Base-by-base conservation (phyloP, 768 basidiomycete species). In the Boletus eberwhitei region DNA sequence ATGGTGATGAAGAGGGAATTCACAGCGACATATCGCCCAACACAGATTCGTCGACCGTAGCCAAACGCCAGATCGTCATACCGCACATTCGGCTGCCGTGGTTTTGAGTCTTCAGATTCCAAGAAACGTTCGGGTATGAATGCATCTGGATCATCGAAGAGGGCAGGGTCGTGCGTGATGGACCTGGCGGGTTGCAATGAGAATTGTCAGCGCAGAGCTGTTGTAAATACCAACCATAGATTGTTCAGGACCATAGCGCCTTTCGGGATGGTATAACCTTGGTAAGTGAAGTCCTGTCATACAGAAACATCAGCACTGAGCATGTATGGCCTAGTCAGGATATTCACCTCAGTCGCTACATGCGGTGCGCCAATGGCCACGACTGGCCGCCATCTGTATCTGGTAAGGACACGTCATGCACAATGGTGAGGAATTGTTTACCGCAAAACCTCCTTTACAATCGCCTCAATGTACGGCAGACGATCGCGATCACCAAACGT, bases 81-180 rank as follows among this genome's bases (percentile, higher is more conserved):
- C 24, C 55, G 44, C 17, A 48, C 55, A n/a, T 48, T 48, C 22
- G 19, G 12, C 31, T 38, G 26, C 2, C 35, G 29, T 14, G 21
- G 24, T 13, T 47, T 55, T 2, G 53, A 26, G 1, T 40, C 44
- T 26, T 48, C 46, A 12, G 46, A 45, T 13, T 55, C 40, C 39
- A 60, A 12, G 31, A 60, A 60, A 5, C 59, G 53, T 13, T 60
- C 59, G 4, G 59, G 59, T 11, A 61, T 60, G 22, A 60, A 60
- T 5, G 59, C 53, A 2, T 61, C 59, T 13, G 59, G 53, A 21
- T 55, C 40, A 26, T 57, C 55, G 14, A 57, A 57, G 11, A 57
- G 52, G 5, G 35, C 31, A 12, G 55, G 46, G 31, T 57, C 55
- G 4, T 53, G 52, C 17, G 55, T 53, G 45, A 56, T 53, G n/a